Evolutionary conservation across 768 basidiomycete species (phyloP), one percentile per base, ranked within the genome.

Genomic region (Ramaria sp.): DNA sequence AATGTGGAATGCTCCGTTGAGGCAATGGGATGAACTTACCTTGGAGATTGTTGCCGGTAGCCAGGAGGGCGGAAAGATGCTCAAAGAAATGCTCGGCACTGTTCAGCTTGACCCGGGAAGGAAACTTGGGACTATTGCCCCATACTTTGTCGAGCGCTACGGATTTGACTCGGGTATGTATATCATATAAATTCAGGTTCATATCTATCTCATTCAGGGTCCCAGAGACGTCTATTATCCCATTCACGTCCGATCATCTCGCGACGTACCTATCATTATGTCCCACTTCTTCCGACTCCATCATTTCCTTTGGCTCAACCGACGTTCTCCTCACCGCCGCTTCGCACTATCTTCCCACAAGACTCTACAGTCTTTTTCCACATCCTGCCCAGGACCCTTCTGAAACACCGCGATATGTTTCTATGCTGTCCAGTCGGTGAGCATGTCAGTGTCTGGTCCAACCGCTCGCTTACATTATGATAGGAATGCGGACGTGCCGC

Each of bases 401-500:
- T 42, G 88, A 89, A 64, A 83, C 84, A 61, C 76, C 80, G 57
- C 77, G 82, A 61, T 91, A 87, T 60, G 74, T 91, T 55, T 77
- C 82, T 25, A 78, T 82, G 61, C 64, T 91, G 16, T 76, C 78
- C 13, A 86, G 82, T 75, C 75, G 84, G 84, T 85, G 61, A 18
- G 68, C 61, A 22, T 8, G 7, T 34, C 13, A 13, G 8, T n/a
- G n/a, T 34, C 7, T 34, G 8, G 1, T 34, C 32, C 32, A 34
- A 9, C 8, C 13, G 32, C 13, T 34, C 7, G 32, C 32, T 45
- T 48, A 44, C 52, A 36, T 43, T 18, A 16, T 25, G 42, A 16
- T 60, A 84, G 88, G 65, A 91, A 91, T 64, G 87, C 86, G 15
- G 88, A 90, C 63, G 83, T 88, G 24, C 85, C 89, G 10, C 79